Evolutionary conservation across 495 filamentous ascomycete species (phyloP), one percentile per base, ranked within the genome.

Genomic region (Cetradonia linearis): DNA sequence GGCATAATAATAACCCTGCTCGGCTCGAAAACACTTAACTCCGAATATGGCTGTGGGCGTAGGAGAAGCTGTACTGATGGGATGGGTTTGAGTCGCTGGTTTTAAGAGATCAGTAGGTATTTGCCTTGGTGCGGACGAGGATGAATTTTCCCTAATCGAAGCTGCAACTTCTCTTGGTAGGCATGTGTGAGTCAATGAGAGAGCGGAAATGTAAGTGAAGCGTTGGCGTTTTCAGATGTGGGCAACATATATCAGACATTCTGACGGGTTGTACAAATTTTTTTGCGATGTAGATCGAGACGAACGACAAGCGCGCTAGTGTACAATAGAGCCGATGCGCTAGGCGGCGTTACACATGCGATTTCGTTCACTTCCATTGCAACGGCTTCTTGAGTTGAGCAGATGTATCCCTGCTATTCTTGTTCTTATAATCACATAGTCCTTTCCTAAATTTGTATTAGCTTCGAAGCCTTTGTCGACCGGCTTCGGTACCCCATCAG

Each of bases 361-460:
- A 36, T 16, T 34, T 54, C 14, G 30, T 38, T 57, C 44, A 52
- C 47, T 18, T 3, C 47, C 34, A 30, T 42, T 59, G 47, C 47
- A 13, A 14, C 47, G 50, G 36, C 25, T 16, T 25, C 31, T n/a
- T 36, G 27, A 13, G 40, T 50, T 4, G 1, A 53, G 16, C 46
- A 42, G 13, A 28, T 50, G 44, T 33, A 6, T 52, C 46, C 13
- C 3, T 59, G 9, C 23, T 52, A 1, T 10, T n/a, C 5, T 31
- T 31, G 20, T 10, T n/a, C 13, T 6, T 52, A 2, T 8, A 25
- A 42, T 6, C 25, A 3, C 30, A 6, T 28, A 62, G 27, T 20
- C 31, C 31, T 25, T 16, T 11, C 44, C 34, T 25, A 27, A 11
- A 10, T 38, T 10, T 33, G 13, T 5, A 42, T n/a, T 44, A 28